These are phyloP conservation scores for Phtheirospermum japonicum DNA, from an alignment of 257 asterid species.

Conservation along the genomic window DNA sequence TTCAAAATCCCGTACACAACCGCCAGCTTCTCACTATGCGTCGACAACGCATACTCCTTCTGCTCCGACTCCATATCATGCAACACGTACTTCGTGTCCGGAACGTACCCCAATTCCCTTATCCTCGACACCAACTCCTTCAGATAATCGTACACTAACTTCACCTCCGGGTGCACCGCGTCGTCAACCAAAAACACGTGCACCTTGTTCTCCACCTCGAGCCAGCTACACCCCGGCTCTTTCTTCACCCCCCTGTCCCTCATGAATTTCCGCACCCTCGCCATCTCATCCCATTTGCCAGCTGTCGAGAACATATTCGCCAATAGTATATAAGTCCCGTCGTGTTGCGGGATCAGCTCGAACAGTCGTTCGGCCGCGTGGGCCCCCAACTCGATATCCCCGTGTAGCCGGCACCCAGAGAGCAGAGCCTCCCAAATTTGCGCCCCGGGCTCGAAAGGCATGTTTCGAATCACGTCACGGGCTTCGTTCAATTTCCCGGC, in stretches of 20 bases:
- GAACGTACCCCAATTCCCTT: constrained; percentile 64
- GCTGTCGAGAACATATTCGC: constrained; percentile 62
- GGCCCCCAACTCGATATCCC: constrained; percentile 60
- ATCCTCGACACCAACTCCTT: constrained; percentile 49
- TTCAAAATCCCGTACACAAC: constrained; percentile 66
- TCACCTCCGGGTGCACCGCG: constrained; percentile 61
- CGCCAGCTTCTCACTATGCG: constrained; percentile 79
- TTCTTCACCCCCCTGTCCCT: constrained; percentile 74
- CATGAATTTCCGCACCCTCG: constrained; percentile 56
- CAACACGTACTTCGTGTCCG: constrained; percentile 58
- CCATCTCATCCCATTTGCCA: constrained; percentile 56
- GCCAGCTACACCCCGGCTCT: constrained; percentile 82
- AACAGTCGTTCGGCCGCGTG: constrained; percentile 60
- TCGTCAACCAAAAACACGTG: constrained; percentile 70
- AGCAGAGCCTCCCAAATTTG: constrained; percentile 74
- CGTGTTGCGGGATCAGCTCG: constrained; percentile 58
- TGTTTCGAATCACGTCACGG: constrained; percentile 37
- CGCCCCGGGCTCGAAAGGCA: constrained; percentile 65
- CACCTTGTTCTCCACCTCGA: constrained; percentile 60
- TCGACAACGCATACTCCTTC: constrained; percentile 63
- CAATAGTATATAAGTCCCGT: constrained; percentile 67
- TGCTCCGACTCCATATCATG: constrained; percentile 75
- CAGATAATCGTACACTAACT: constrained; percentile 46
- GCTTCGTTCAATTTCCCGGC: constrained; percentile 63
- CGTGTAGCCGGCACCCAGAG: constrained; percentile 62